These are phyloP conservation scores for Gossypium aridum DNA, from an alignment of 441 rosid species.

Conservation along the genomic window DNA sequence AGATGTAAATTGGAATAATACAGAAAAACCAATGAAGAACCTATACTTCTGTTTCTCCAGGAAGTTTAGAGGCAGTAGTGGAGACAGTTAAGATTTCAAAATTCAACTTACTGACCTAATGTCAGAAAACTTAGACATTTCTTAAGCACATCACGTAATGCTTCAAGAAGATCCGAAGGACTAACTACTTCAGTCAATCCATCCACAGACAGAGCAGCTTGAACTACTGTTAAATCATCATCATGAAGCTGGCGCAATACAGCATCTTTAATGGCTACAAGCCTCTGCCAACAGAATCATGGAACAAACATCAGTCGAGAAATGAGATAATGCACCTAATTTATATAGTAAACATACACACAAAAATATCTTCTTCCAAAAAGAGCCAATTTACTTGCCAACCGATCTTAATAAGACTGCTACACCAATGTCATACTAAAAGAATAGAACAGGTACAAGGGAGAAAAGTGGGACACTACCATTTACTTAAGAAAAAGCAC, in stretches of 20 bases:
- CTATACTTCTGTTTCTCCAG: background rate
- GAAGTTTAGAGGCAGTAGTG: background rate
- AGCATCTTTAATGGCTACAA: slow-evolving; percentile 61
- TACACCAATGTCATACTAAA: background rate
- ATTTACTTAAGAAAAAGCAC: background rate
- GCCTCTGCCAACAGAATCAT: slow-evolving; percentile 40
- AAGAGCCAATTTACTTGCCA: background rate
- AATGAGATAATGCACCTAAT: background rate
- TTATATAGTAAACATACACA: background rate
- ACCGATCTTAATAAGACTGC: background rate
- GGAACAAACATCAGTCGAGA: background rate
- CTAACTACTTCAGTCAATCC: slow-evolving; percentile 51
- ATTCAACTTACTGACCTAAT: slow-evolving; percentile 43
- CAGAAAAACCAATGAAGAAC: background rate
- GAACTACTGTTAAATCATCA: slow-evolving; percentile 78
- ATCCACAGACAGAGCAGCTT: slow-evolving; percentile 64
- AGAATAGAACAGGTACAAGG: background rate
- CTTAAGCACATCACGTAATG: slow-evolving; percentile 42
- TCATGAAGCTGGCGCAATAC: slow-evolving; percentile 71
- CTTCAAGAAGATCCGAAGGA: slow-evolving; percentile 55
- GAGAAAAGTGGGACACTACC: background rate
- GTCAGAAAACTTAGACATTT: slow-evolving; percentile 44
- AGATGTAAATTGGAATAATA: background rate
- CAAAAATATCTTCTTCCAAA: background rate
- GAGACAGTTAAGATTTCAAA: background rate